Evolutionary conservation across 2,329 filamentous ascomycete genomes (phyloP).

Genomic region (Cryphonectria japonica): DNA sequence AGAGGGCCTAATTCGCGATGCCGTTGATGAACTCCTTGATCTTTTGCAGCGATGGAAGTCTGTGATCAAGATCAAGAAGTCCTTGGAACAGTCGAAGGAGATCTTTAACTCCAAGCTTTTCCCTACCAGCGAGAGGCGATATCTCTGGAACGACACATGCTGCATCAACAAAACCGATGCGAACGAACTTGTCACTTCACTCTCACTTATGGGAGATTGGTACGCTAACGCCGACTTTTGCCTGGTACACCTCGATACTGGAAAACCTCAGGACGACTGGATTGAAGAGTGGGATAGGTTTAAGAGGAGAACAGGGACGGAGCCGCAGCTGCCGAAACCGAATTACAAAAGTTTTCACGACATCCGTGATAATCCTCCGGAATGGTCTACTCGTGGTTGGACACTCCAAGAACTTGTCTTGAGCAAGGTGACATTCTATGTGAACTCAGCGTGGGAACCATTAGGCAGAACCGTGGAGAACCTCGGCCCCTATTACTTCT

Average conservation of each 20-base stretch:
- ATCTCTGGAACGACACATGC: background rate
- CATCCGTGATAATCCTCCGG: background rate
- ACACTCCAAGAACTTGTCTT: background rate
- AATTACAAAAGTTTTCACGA: background rate
- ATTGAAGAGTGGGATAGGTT: background rate
- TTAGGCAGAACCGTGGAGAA: background rate
- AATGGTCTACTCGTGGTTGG: background rate
- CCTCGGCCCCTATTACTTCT: constrained; percentile 1
- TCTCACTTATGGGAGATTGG: constrained; percentile 3
- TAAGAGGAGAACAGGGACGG: background rate
- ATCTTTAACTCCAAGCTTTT: background rate
- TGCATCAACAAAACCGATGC: constrained; percentile 2
- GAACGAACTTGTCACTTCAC: background rate
- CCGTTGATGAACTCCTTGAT: background rate
- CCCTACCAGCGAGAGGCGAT: background rate
- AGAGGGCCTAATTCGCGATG: background rate
- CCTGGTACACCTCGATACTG: background rate
- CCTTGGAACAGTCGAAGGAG: background rate
- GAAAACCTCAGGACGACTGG: background rate
- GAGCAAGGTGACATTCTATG: constrained; percentile 1
- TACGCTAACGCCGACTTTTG: constrained; percentile 1
- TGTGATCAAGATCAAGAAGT: background rate
- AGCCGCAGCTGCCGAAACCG: background rate
- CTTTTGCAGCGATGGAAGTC: constrained; percentile 2
- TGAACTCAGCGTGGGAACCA: background rate